Conservation (phyloP, 495 filamentous ascomycete genomes). For the Acidomyces sp. region DNA sequence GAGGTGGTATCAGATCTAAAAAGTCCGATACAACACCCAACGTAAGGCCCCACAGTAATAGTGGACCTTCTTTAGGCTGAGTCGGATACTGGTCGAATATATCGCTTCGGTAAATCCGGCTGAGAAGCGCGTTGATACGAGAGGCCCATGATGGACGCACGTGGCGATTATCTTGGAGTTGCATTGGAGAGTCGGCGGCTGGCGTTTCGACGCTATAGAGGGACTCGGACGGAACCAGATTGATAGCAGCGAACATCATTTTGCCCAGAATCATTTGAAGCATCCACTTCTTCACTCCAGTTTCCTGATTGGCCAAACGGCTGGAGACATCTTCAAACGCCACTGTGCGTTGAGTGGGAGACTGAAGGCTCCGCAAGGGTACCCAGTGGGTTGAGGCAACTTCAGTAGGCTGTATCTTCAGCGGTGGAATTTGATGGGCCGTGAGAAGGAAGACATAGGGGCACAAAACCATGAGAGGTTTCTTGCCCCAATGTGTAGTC, state of each 20-base stretch:
- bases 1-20: conserved; percentile 53
- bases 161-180: conserved; percentile 13
- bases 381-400: conserved; percentile 71
- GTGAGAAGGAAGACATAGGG: conserved; percentile 60
- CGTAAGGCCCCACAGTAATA: conserved; percentile 66
- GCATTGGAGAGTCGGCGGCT: conserved; percentile 1
- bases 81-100: conserved; percentile 12
- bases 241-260: conserved; percentile 62
- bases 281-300: conserved; percentile 37
- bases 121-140: background rate
- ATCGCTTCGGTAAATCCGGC: conserved; percentile 8
- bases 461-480: conserved; percentile 70
- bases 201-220: conserved; percentile 36
- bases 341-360: conserved; percentile 47
- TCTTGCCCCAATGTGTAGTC: conserved; percentile 57
- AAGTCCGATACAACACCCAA: conserved; percentile 61
- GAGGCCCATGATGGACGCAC: background rate
- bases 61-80: conserved; percentile 26
- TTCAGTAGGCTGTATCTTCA: conserved; percentile 58
- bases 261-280: conserved; percentile 46
- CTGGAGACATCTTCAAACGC: conserved; percentile 55
- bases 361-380: conserved; percentile 49
- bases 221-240: conserved; percentile 49
- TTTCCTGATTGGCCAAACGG: conserved; percentile 42
- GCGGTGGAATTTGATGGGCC: conserved; percentile 41